Evolutionary conservation across 2,329 filamentous ascomycete genomes (phyloP).

Genomic region (Epichloe hybrida): DNA sequence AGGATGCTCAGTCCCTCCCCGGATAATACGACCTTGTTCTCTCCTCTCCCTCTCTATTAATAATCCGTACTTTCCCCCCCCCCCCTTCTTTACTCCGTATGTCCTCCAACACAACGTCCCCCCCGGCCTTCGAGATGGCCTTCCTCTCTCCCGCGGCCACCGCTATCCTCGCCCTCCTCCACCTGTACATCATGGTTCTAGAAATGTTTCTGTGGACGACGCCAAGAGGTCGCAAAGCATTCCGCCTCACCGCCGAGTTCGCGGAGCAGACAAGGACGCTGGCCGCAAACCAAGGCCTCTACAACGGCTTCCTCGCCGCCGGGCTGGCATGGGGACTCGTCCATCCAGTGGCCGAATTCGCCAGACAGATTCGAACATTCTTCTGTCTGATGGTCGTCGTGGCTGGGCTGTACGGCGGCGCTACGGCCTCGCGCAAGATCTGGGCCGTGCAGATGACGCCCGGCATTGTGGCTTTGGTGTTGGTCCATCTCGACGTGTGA

Average conservation of each 20-base stretch:
- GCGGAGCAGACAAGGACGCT: slow-evolving; percentile 30
- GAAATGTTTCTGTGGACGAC: slow-evolving; percentile 38
- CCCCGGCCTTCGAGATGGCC: neutral
- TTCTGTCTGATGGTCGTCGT: slow-evolving; percentile 31
- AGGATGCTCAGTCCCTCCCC: too few relatives aligned
- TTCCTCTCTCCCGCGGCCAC: slow-evolving; percentile 20
- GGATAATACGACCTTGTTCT: too few relatives aligned
- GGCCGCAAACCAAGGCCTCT: slow-evolving; percentile 37
- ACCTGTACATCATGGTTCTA: slow-evolving; percentile 35
- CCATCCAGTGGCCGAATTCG: slow-evolving; percentile 29
- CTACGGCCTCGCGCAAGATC: slow-evolving; percentile 27
- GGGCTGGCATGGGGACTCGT: slow-evolving; percentile 33
- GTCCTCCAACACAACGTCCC: neutral
- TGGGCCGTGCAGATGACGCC: slow-evolving; percentile 27
- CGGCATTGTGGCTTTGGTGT: slow-evolving; percentile 5
- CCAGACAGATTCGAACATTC: slow-evolving; percentile 31
- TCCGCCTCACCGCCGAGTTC: slow-evolving; percentile 30
- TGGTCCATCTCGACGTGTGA: slow-evolving; percentile 10
- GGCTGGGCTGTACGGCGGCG: slow-evolving; percentile 31
- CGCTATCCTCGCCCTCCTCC: slow-evolving; percentile 25
- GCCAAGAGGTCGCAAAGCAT: slow-evolving; percentile 30
- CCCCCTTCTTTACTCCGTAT: too few relatives aligned
- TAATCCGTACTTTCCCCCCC: too few relatives aligned
- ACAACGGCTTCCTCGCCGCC: slow-evolving; percentile 39
- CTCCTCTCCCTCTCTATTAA: too few relatives aligned